Evolutionary conservation across 306 rosid species (phyloP).

Genomic region (Trifolium fragiferum): DNA sequence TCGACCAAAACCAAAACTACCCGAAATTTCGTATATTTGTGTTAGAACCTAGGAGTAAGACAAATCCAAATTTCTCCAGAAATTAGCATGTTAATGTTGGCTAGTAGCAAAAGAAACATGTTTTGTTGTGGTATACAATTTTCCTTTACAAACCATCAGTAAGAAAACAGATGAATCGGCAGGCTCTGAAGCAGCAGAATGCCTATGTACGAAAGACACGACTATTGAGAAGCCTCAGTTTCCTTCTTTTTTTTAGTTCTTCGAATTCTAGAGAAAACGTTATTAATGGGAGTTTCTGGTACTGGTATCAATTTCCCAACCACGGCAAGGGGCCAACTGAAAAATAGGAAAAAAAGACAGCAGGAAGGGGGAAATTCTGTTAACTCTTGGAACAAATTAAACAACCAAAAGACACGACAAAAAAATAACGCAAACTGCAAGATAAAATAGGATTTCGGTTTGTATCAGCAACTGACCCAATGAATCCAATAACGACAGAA

Average conservation of each 20-base stretch:
- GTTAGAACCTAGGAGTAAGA: slow-evolving; percentile 43
- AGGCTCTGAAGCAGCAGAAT: slow-evolving; percentile 9
- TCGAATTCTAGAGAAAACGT: slow-evolving; percentile 37
- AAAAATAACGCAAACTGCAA: background rate
- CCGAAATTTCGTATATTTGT: slow-evolving; percentile 16
- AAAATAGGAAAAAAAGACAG: background rate
- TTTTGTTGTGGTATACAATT: slow-evolving; percentile 2
- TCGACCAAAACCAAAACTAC: slow-evolving; percentile 26
- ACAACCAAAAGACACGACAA: background rate
- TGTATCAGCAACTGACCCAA: slow-evolving; percentile 56
- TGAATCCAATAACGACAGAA: slow-evolving; percentile 59
- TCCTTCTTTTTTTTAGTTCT: slow-evolving; percentile 38
- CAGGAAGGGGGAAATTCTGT: background rate
- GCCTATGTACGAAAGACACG: slow-evolving; percentile 33
- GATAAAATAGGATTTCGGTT: too few species aligned
- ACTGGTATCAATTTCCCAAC: slow-evolving; percentile 87
- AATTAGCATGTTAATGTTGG: slow-evolving; percentile 26
- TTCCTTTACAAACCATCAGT: background rate
- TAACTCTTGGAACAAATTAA: slow-evolving; percentile 3
- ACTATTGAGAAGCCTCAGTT: slow-evolving; percentile 20
- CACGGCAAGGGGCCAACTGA: slow-evolving; percentile 96
- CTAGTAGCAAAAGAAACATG: slow-evolving; percentile 17
- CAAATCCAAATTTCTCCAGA: slow-evolving; percentile 20
- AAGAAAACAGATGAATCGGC: slow-evolving; percentile 5
- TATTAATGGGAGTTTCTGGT: slow-evolving; percentile 52